Percentiles rank a stretch among this genome's conserved stretches.
phyloP scores from a whole-genome alignment of 805 yeast genomes.

The Candida silvatica region DNA sequence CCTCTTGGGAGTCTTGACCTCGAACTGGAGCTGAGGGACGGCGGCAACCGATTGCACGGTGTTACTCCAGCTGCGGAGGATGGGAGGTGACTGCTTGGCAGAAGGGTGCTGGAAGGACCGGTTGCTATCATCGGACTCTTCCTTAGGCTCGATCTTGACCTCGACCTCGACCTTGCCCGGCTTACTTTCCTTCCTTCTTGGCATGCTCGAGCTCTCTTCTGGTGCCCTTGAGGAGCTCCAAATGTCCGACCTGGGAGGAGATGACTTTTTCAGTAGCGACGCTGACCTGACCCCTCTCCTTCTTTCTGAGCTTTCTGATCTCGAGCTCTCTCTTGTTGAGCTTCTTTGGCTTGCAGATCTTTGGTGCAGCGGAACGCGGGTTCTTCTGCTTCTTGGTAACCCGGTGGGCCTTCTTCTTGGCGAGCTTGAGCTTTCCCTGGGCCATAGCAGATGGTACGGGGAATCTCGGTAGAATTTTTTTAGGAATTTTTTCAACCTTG shows the following conservation, averaged over 20 bases:
- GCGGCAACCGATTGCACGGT: conserved; percentile 12
- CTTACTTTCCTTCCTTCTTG: conserved; percentile 48
- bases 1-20: background rate
- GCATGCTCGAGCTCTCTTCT: conserved; percentile 70
- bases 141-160: conserved; percentile 7
- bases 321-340: conserved; percentile 33
- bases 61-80: conserved; percentile 14
- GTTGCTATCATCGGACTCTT: too few relatives aligned
- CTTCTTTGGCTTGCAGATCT: conserved; percentile 60
- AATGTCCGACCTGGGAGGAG: conserved; percentile 87
- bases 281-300: conserved; percentile 26
- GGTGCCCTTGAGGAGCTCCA: conserved; percentile 85
- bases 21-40: background rate
- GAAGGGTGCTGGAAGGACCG: too few relatives aligned
- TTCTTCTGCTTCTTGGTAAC: conserved; percentile 59
- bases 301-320: conserved; percentile 47
- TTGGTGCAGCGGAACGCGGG: conserved; percentile 68
- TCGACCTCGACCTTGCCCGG: conserved; percentile 11
- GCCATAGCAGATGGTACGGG: conserved; percentile 39
- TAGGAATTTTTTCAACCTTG: too few relatives aligned
- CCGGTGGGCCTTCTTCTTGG: conserved; percentile 38
- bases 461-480: too few relatives aligned
- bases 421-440: conserved; percentile 60
- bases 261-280: conserved; percentile 69
- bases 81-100: background rate